Percentiles rank a stretch among this genome's conserved stretches.
Evolutionary conservation across 306 rosid species (phyloP).

Genomic region (Arachis hypogaea): DNA sequence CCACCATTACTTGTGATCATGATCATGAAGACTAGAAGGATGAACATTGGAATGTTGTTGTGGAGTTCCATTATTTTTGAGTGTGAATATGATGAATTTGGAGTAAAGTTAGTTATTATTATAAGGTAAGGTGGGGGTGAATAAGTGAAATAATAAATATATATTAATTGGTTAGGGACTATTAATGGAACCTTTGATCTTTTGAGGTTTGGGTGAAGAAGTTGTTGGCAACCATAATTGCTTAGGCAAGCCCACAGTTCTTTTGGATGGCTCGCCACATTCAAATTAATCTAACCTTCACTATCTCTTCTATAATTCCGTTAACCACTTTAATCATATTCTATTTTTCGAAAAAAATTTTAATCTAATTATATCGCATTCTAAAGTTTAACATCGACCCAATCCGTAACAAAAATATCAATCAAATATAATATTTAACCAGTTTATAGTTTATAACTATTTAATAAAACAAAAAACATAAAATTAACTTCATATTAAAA

Average conservation of each 20-base stretch:
- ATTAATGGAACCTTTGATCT: conserved; percentile 44
- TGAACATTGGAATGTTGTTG: conserved; percentile 20
- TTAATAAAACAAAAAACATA: too few species aligned
- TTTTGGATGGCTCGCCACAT: not conserved
- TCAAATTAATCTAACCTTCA: too few species aligned
- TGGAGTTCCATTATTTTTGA: conserved; percentile 16
- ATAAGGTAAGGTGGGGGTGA: not conserved
- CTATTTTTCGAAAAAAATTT: too few species aligned
- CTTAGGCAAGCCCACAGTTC: conserved; percentile 17
- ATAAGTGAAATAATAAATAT: conserved; percentile 45
- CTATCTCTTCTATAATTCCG: too few species aligned
- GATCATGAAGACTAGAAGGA: conserved; percentile 27
- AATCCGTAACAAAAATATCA: too few species aligned
- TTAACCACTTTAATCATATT: too few species aligned
- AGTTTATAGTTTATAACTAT: too few species aligned
- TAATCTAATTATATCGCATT: too few species aligned
- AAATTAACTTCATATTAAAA: too few species aligned
- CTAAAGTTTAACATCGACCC: too few species aligned
- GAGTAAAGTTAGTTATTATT: not conserved
- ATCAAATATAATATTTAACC: too few species aligned
- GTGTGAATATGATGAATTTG: not conserved
- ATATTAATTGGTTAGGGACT: conserved; percentile 11
- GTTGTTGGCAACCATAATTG: conserved; percentile 58
- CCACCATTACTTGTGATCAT: not conserved
- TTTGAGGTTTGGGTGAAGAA: conserved; percentile 45